Conservation (phyloP, 1,284 basidiomycete species). For the Cutaneotrichosporon cyanovorans region DNA sequence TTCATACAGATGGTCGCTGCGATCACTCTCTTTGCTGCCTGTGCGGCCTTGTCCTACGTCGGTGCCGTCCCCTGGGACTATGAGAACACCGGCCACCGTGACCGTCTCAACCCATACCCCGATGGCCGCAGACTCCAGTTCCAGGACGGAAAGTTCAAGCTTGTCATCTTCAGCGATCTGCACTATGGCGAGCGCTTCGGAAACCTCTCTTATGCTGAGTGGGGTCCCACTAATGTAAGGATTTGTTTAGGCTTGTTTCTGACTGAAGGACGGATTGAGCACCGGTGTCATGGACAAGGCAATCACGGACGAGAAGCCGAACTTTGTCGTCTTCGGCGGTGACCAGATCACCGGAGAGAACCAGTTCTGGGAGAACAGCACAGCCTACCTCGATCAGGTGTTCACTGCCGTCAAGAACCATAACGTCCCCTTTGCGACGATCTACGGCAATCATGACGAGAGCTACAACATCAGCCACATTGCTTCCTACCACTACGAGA, state of each 20-base stretch:
- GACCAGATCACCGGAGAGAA: constrained; percentile 26
- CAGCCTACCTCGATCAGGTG: constrained; percentile 14
- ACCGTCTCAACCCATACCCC: constrained; percentile 4
- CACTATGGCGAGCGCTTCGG: constrained; percentile 22
- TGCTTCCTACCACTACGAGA: constrained; percentile 3
- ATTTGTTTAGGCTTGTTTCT: background rate
- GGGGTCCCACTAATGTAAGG: constrained; percentile 12
- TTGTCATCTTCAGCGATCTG: constrained; percentile 19
- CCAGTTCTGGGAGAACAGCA: constrained; percentile 18
- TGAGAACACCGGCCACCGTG: no score
- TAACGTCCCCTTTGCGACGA: constrained; percentile 13
- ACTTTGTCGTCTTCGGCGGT: constrained; percentile 21
- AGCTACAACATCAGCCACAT: constrained; percentile 20
- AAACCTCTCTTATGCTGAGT: constrained; percentile 11
- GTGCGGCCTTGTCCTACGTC: no score
- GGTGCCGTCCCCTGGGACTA: no score
- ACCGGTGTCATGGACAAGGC: constrained; percentile 10
- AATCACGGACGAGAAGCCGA: constrained; percentile 17
- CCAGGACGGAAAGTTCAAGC: constrained; percentile 16
- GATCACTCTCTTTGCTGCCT: no score
- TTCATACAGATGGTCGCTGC: no score
- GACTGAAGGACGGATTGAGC: constrained; percentile 15
- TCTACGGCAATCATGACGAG: constrained; percentile 24
- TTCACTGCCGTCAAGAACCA: constrained; percentile 12
- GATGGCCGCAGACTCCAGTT: constrained; percentile 11